A percentile compares a stretch with the other conserved stretches of the same genome.
These are phyloP conservation scores for Onygenales sp. DNA, from an alignment of 2,329 filamentous ascomycete species.

Conservation along the genomic window DNA sequence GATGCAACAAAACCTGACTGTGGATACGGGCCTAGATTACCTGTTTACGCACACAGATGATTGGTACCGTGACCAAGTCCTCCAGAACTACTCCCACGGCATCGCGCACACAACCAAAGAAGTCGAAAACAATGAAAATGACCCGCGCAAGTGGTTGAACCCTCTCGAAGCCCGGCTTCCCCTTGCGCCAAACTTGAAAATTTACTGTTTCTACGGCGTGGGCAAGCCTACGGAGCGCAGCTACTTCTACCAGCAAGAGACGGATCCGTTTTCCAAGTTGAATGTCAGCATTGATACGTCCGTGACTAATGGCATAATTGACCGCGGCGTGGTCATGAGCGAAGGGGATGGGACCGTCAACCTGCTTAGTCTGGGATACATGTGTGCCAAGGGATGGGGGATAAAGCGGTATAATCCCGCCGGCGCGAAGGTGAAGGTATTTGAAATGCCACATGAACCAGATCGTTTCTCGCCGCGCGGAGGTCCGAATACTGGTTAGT, in stretches of 20 bases:
- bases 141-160: conserved; percentile 83
- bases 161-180: conserved; percentile 87
- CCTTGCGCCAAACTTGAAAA: conserved; percentile 77
- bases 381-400: conserved; percentile 93
- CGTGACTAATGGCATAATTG: conserved; percentile 40
- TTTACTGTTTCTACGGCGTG: conserved; percentile 94
- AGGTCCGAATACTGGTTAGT: conserved; percentile 52
- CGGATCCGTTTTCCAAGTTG: conserved; percentile 50
- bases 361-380: conserved; percentile 83
- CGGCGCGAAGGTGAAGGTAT: conserved; percentile 68
- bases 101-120: conserved; percentile 70
- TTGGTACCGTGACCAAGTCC: conserved; percentile 73
- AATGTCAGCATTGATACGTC: conserved; percentile 46
- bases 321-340: conserved; percentile 89
- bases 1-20: conserved; percentile 64
- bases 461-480: conserved; percentile 79
- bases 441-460: conserved; percentile 95
- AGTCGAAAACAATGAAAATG: conserved; percentile 72
- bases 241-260: conserved; percentile 79
- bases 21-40: conserved; percentile 66
- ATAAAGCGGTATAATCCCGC: conserved; percentile 91
- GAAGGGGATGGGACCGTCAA: conserved; percentile 96
- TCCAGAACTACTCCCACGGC: conserved; percentile 74
- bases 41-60: conserved; percentile 67
- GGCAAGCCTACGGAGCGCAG: conserved; percentile 88